phyloP scores from a whole-genome alignment of 1,139 yeast species.

The Candida frijolesensis region DNA sequence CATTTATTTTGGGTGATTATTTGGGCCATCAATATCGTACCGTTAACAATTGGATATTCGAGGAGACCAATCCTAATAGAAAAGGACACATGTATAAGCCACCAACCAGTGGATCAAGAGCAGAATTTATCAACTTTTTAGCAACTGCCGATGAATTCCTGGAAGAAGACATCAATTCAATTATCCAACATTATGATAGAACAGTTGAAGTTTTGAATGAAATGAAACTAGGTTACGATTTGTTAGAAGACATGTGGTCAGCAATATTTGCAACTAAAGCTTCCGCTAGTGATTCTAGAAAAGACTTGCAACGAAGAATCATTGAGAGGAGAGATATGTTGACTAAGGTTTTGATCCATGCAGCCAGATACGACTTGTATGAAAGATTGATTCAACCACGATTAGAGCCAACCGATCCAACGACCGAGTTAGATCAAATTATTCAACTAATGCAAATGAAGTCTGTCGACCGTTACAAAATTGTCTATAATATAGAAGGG shows the following conservation, averaged over 20 bases:
- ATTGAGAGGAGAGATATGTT: constrained; percentile 5
- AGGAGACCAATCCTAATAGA: constrained; percentile 2
- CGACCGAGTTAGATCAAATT: constrained; percentile 1
- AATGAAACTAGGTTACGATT: constrained; percentile 8
- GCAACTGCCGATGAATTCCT: constrained; percentile 10
- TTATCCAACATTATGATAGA: constrained; percentile 10
- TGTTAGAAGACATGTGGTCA: constrained; percentile 10
- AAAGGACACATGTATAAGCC: background rate
- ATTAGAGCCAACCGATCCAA: background rate
- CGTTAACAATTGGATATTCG: constrained; percentile 18
- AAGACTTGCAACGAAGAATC: constrained; percentile 2
- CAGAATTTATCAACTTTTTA: constrained; percentile 16
- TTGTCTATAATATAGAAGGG: background rate
- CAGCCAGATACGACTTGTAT: constrained; percentile 8
- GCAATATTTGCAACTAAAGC: constrained; percentile 1
- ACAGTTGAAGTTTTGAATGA: constrained; percentile 11
- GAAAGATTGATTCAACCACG: constrained; percentile 9
- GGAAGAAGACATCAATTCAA: constrained; percentile 15
- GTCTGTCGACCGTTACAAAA: background rate
- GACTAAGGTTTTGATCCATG: constrained; percentile 2
- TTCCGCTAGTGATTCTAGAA: background rate
- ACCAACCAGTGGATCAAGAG: background rate
- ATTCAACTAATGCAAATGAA: constrained; percentile 5
- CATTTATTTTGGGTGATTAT: constrained; percentile 7
- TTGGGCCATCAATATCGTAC: constrained; percentile 15